These are phyloP conservation scores for Globisporangium acanthophoron DNA, from an alignment of 352 stramenopile genomes.

Conservation along the genomic window DNA sequence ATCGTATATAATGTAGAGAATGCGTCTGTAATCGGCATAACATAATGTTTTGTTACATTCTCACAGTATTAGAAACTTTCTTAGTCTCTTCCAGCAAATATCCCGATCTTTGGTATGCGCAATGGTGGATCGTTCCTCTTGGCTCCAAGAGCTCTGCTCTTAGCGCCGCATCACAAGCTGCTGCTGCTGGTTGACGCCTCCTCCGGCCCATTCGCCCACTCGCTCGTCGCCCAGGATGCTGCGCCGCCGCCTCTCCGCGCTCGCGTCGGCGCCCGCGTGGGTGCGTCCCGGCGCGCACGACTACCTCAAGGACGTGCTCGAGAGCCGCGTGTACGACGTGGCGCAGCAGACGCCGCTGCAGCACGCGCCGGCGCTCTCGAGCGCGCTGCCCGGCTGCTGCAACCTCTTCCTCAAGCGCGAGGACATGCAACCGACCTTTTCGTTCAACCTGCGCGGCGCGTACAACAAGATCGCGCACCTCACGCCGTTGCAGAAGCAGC, in stretches of 20 bases:
- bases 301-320: constrained; percentile 72
- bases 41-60: no score
- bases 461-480: constrained; percentile 99
- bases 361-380: constrained; percentile 48
- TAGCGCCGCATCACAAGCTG: neutral
- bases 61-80: no score
- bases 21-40: no score
- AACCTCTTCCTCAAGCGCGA: constrained; percentile 92
- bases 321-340: constrained; percentile 84
- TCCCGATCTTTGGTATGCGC: no score
- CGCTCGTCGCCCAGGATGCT: constrained; percentile 23
- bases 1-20: no score
- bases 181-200: neutral
- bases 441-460: constrained; percentile 97
- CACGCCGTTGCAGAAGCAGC: constrained; percentile 60
- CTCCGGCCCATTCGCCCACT: neutral
- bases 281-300: constrained; percentile 64
- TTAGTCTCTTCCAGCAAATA: no score
- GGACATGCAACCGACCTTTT: constrained; percentile 97
- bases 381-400: constrained; percentile 50
- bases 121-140: no score
- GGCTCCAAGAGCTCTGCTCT: no score
- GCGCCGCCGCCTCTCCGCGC: constrained; percentile 24
- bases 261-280: constrained; percentile 36
- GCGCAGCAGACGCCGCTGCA: constrained; percentile 69